Percentiles rank a stretch among this genome's conserved stretches.
Evolutionary conservation across 2,329 filamentous ascomycete genomes (phyloP).

Genomic region (Aspergillus sp.): DNA sequence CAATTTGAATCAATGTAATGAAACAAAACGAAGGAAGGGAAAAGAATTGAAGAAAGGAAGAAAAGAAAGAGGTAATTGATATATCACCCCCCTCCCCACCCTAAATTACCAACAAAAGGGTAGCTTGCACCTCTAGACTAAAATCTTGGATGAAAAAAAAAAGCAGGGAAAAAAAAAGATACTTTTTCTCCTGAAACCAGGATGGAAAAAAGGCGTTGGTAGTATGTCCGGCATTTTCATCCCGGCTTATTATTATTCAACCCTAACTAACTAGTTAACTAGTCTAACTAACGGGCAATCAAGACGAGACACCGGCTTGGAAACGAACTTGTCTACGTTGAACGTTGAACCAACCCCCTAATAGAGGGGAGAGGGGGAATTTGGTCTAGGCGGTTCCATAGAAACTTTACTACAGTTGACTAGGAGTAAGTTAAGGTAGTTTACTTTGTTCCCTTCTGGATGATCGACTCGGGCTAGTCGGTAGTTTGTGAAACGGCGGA

Average conservation of each 20-base stretch:
- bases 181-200: conserved; percentile 2
- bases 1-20: no score
- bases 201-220: background rate
- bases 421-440: no score
- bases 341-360: background rate
- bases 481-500: no score
- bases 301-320: background rate
- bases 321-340: background rate
- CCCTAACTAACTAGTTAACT: background rate
- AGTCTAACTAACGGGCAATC: background rate
- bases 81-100: no score
- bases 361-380: background rate
- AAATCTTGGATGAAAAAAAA: background rate
- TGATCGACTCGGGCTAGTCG: no score
- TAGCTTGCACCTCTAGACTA: no score
- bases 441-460: no score
- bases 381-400: background rate
- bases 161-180: background rate
- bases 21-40: no score
- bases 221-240: background rate
- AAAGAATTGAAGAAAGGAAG: no score
- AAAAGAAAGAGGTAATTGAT: no score
- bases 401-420: no score
- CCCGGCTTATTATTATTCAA: background rate
- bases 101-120: no score